These are phyloP conservation scores for Dendrostoma leiphaemia DNA, from an alignment of 2,329 filamentous ascomycete genomes.

Conservation along the genomic window DNA sequence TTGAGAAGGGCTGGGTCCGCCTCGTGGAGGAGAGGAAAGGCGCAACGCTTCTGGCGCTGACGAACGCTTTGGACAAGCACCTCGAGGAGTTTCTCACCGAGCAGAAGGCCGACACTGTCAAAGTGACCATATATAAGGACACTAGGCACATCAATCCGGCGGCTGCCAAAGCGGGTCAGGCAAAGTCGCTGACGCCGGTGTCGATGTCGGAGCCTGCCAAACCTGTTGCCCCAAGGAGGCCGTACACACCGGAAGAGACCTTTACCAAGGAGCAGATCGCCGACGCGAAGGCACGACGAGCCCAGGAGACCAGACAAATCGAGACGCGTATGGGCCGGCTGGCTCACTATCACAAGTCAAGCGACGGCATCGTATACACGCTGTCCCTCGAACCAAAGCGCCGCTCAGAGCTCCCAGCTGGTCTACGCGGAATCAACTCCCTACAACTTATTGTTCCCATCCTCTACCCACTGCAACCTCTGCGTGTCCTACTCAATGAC, in stretches of 20 bases:
- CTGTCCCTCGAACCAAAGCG: constrained; percentile 68
- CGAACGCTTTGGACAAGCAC: constrained; percentile 70
- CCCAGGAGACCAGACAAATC: constrained; percentile 67
- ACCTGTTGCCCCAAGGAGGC: constrained; percentile 16
- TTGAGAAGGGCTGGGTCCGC: constrained; percentile 70
- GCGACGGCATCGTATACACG: constrained; percentile 68
- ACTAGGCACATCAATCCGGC: constrained; percentile 41
- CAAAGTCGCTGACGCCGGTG: background rate
- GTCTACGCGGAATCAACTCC: constrained; percentile 60
- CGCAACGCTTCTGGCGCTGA: constrained; percentile 61
- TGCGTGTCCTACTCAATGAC: constrained; percentile 64
- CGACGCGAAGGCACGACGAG: constrained; percentile 61
- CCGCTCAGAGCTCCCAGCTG: constrained; percentile 56
- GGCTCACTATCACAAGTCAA: constrained; percentile 64
- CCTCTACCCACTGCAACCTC: constrained; percentile 69
- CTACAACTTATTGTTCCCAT: constrained; percentile 68
- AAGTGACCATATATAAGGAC: constrained; percentile 62
- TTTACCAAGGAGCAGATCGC: constrained; percentile 60
- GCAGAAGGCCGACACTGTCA: constrained; percentile 70
- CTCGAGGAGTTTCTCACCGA: constrained; percentile 69
- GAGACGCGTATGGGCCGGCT: constrained; percentile 72
- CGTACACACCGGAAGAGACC: constrained; percentile 42
- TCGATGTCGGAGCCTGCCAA: background rate
- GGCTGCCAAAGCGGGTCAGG: constrained; percentile 7
- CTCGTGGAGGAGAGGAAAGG: constrained; percentile 55